Evolutionary conservation across 345 rosid species (phyloP).

Genomic region (Noccaea caerulescens): DNA sequence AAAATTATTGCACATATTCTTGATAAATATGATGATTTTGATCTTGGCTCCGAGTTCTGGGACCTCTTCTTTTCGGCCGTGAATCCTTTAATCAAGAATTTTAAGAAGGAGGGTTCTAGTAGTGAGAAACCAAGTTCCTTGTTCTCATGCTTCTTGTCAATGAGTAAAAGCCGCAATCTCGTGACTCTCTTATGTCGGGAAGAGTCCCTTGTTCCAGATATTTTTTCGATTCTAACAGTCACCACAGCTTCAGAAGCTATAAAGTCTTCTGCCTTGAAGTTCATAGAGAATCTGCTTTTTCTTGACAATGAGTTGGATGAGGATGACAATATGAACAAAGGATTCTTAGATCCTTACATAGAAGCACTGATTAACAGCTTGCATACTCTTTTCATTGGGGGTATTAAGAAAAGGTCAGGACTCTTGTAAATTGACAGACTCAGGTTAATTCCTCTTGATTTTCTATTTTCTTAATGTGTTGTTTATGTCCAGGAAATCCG

Average conservation of each 20-base stretch:
- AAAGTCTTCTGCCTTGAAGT: constrained; percentile 65
- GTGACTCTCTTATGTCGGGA: constrained; percentile 66
- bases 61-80: constrained; percentile 78
- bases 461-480: constrained; percentile 6
- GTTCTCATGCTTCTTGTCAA: constrained; percentile 88
- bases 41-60: constrained; percentile 81
- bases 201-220: constrained; percentile 67
- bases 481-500: constrained; percentile 61
- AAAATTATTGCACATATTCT: constrained; percentile 71
- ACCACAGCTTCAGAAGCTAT: constrained; percentile 83
- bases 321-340: constrained; percentile 49
- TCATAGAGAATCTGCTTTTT: constrained; percentile 75
- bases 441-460: constrained; percentile 28
- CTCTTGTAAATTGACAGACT: constrained; percentile 20
- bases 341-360: constrained; percentile 59
- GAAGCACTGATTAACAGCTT: constrained; percentile 67
- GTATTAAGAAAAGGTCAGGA: constrained; percentile 66
- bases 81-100: constrained; percentile 67
- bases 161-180: constrained; percentile 76
- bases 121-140: constrained; percentile 92
- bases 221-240: constrained; percentile 74
- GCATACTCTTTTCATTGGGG: constrained; percentile 64
- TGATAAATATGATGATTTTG: constrained; percentile 76
- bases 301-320: constrained; percentile 64
- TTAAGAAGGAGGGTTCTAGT: constrained; percentile 92